phyloP scores from a whole-genome alignment of 108 stramenopile genomes.

The Epipyxis sp. region DNA sequence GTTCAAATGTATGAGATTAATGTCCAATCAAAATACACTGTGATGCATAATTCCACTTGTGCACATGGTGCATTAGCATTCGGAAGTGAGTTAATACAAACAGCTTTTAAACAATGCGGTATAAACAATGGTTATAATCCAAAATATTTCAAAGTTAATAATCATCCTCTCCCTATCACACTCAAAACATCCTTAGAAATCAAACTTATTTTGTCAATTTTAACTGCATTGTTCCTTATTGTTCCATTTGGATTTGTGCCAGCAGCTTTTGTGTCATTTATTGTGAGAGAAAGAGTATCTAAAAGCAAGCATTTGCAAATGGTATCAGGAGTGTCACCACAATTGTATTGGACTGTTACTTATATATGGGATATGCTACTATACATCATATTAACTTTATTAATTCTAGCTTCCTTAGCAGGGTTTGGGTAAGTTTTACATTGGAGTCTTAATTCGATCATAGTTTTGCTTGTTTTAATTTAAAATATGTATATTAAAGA shows the following conservation, averaged over 20 bases:
- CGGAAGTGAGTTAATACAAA: conserved; percentile 36
- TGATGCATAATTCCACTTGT: conserved; percentile 51
- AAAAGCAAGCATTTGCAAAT: conserved; percentile 57
- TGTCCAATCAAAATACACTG: background rate
- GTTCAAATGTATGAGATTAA: too few relatives aligned
- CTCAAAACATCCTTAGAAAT: conserved; percentile 40
- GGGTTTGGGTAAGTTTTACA: conserved; percentile 41
- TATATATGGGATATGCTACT: conserved; percentile 47
- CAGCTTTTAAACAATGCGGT: conserved; percentile 37
- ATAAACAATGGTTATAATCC: background rate
- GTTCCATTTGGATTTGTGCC: conserved; percentile 58
- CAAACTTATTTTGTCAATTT: conserved; percentile 43
- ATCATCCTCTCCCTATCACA: conserved; percentile 55
- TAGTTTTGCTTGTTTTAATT: too few relatives aligned
- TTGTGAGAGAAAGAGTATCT: conserved; percentile 48
- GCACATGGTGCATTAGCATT: conserved; percentile 46
- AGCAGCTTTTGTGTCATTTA: conserved; percentile 49
- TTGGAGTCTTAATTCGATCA: too few relatives aligned
- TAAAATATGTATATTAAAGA: too few relatives aligned
- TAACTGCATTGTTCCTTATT: conserved; percentile 53
- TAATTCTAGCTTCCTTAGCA: conserved; percentile 40
- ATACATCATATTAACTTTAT: conserved; percentile 43
- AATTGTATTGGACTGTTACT: conserved; percentile 43
- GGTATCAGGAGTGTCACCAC: conserved; percentile 46
- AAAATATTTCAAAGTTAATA: conserved; percentile 33